A percentile compares a stretch with the other conserved stretches of the same genome.
phyloP scores from a whole-genome alignment of 768 basidiomycete genomes.

The Russula vinacea region DNA sequence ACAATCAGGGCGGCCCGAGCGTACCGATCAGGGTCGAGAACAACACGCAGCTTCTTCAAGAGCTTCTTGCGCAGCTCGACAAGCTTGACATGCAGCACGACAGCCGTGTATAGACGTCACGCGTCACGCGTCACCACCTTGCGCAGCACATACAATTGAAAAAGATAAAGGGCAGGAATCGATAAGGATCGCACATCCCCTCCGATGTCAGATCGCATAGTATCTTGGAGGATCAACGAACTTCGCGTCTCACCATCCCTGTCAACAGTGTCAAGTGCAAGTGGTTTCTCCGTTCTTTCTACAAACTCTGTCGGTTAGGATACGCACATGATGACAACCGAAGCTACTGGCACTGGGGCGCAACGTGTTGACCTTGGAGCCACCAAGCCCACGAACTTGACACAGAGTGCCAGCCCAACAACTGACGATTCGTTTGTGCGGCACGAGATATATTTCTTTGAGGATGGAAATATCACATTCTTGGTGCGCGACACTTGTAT shows the following conservation, averaged over 20 bases:
- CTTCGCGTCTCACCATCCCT: not conserved
- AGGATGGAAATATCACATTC: conserved; percentile 27
- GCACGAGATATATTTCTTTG: conserved; percentile 20
- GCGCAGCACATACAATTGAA: too few species aligned
- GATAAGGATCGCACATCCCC: too few species aligned
- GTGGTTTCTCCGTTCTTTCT: conserved; percentile 6
- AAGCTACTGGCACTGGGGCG: too few species aligned
- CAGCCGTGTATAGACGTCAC: too few species aligned
- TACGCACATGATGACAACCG: not conserved
- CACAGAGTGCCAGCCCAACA: not conserved
- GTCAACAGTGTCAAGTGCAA: not conserved
- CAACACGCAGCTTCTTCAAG: too few species aligned
- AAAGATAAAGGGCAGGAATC: too few species aligned
- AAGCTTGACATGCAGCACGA: too few species aligned
- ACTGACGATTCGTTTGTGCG: conserved; percentile 1
- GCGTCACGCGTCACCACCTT: too few species aligned
- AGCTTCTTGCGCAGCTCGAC: too few species aligned
- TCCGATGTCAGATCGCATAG: not conserved
- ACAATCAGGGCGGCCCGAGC: too few species aligned
- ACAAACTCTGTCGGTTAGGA: conserved; percentile 3
- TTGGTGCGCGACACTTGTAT: not conserved
- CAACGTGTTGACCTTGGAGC: not conserved
- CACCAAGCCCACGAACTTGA: not conserved
- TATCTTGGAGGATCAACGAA: not conserved
- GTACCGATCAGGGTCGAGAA: too few species aligned